phyloP scores from a whole-genome alignment of 164 flowering plant genomes.

The Cinnamomum chago region DNA sequence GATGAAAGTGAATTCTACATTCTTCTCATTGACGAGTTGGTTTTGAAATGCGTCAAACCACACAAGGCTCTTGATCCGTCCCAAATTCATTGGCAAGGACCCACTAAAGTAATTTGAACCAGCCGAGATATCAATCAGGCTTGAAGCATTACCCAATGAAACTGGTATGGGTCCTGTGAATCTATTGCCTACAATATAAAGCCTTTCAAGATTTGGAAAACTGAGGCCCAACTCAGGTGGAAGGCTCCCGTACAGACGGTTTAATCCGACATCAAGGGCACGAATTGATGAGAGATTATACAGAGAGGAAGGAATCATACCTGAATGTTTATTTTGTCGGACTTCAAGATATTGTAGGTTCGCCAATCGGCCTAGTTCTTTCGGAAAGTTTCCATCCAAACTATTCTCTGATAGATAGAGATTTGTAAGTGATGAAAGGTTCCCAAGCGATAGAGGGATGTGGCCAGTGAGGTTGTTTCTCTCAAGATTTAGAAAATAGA shows the following conservation, averaged over 20 bases:
- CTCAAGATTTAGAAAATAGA: background rate
- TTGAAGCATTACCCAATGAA: constrained; percentile 30
- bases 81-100: constrained; percentile 8
- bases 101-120: constrained; percentile 21
- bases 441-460: constrained; percentile 26
- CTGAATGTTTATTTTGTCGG: background rate
- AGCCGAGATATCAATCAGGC: constrained; percentile 4
- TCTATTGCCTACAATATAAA: constrained; percentile 12
- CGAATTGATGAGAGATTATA: background rate
- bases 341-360: background rate
- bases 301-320: background rate
- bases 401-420: background rate
- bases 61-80: constrained; percentile 4
- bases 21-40: constrained; percentile 16
- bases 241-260: background rate
- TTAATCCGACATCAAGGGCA: background rate
- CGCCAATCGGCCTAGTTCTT: background rate
- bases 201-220: background rate
- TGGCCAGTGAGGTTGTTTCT: constrained; percentile 13
- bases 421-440: background rate
- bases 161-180: constrained; percentile 25
- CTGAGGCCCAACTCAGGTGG: background rate
- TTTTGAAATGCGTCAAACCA: constrained; percentile 10
- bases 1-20: constrained; percentile 25
- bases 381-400: background rate